Evolutionary conservation across 108 stramenopile genomes (phyloP).

Genomic region (Discostella pseudostelligera): DNA sequence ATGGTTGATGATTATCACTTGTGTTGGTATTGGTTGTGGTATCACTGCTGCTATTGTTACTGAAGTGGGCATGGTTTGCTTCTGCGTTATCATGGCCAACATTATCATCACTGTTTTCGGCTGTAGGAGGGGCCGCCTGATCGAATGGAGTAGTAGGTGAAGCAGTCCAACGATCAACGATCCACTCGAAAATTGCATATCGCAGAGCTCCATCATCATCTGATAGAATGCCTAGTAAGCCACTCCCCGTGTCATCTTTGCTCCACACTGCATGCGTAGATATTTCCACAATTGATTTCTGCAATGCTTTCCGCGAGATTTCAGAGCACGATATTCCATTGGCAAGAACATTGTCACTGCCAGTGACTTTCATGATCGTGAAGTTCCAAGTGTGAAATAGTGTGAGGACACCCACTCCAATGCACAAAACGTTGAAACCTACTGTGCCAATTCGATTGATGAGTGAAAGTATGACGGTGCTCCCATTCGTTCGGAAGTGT

Average conservation of each 20-base stretch:
- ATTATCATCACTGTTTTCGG: background rate
- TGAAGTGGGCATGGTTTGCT: background rate
- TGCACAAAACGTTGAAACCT: slow-evolving; percentile 4
- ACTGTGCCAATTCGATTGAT: slow-evolving; percentile 15
- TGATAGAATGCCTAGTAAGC: slow-evolving; percentile 16
- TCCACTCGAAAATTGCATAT: slow-evolving; percentile 34
- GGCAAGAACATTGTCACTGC: background rate
- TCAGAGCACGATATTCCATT: slow-evolving; percentile 8
- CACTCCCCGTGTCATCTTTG: slow-evolving; percentile 6
- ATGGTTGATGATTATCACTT: background rate
- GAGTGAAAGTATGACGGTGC: slow-evolving; percentile 6
- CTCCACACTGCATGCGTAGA: slow-evolving; percentile 33
- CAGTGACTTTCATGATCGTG: background rate
- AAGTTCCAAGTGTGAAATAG: slow-evolving; percentile 11
- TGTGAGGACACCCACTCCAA: slow-evolving; percentile 19
- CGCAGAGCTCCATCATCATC: slow-evolving; percentile 36
- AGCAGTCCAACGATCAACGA: slow-evolving; percentile 30
- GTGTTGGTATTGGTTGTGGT: background rate
- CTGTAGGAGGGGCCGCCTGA: background rate
- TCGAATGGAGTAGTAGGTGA: slow-evolving; percentile 14
- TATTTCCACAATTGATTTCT: slow-evolving; percentile 28
- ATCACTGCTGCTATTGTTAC: background rate
- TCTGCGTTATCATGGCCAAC: background rate
- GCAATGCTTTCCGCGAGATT: slow-evolving; percentile 25
- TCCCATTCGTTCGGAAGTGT: slow-evolving; percentile 7